phyloP scores from a whole-genome alignment of 768 basidiomycete species.

The Sarcodon sp. region DNA sequence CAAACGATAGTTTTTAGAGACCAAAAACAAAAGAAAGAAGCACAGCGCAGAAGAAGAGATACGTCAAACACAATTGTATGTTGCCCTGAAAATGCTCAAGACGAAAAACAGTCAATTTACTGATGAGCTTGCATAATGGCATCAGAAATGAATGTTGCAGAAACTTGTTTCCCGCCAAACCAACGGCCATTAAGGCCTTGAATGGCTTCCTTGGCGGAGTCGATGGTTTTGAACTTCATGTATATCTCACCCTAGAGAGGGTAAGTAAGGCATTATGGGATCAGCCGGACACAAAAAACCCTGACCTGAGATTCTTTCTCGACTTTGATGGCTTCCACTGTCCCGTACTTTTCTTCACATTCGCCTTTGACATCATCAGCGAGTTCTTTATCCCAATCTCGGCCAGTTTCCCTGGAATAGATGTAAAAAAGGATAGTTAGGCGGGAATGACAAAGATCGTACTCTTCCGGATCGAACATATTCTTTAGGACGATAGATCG shows the following conservation, averaged over 20 bases:
- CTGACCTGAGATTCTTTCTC: constrained; percentile 88
- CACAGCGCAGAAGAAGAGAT: not conserved
- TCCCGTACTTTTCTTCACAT: constrained; percentile 84
- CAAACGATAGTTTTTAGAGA: not conserved
- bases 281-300: not conserved
- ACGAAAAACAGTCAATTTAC: constrained; percentile 19
- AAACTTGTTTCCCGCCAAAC: constrained; percentile 89
- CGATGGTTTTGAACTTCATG: constrained; percentile 75
- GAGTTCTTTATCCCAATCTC: constrained; percentile 94
- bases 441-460: constrained; percentile 15
- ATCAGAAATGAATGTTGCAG: constrained; percentile 83
- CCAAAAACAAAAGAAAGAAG: not conserved
- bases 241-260: constrained; percentile 84
- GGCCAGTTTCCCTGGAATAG: constrained; percentile 72
- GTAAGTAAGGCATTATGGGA: not conserved
- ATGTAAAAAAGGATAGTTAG: constrained; percentile 1
- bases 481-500: constrained; percentile 82
- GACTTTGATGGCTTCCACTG: constrained; percentile 78
- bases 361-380: constrained; percentile 94
- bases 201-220: constrained; percentile 72
- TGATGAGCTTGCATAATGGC: constrained; percentile 90
- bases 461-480: constrained; percentile 99
- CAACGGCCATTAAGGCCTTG: constrained; percentile 91
- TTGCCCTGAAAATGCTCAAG: not conserved
- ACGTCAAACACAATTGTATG: too few relatives aligned